Base-by-base conservation (phyloP, 1,284 basidiomycete genomes). In the Termitomyces sp. region DNA sequence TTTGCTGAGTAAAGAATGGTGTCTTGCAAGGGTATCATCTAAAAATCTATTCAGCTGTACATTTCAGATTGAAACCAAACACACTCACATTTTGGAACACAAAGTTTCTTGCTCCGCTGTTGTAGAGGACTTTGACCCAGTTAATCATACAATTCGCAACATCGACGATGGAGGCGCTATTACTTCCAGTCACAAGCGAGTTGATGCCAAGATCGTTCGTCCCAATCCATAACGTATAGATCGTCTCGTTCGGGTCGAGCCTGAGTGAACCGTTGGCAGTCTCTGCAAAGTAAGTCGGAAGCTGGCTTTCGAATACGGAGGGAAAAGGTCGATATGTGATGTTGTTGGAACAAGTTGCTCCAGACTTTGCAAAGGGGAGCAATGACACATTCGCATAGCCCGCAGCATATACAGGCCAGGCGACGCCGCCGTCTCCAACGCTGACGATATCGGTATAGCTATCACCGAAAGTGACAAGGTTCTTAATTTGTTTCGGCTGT, bases 1-100 rank as follows among this genome's bases (percentile, higher is more conserved):
- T 68, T 35, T 1, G 60, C 57, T 7, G 68, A 53, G 54, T 77
- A 78, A 18, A 76, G 52, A 16, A 69, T 66, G n/a, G 67, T 66
- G 4, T 64, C 59, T 50, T 76, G 65, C 31, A 78, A 66, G 2
- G 76, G 76, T 30, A 75, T 68, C 65, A 78, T 76, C 77, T 78
- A 44, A 1, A 3, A n/a, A 2, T n/a, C 28, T n/a, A 26, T 18
- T n/a, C 1, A 28, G 5, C 14, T 3, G 16, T 48, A 10, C 48
- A 8, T 31, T 41, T 40, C 10, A 24, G 7, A 4, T 28, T 5
- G 21, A 10, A 26, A 34, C 19, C 14, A 41, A 10, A 44, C 21
- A 8, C 16, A 52, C 67, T 62, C 45, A 72, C 71, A 44, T 74
- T 74, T 49, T 73, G 70, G 51, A 74, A 70, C 16, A 75, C 60